These are phyloP conservation scores for Cyclotella cryptica DNA, from an alignment of 108 stramenopile genomes.

Conservation along the genomic window DNA sequence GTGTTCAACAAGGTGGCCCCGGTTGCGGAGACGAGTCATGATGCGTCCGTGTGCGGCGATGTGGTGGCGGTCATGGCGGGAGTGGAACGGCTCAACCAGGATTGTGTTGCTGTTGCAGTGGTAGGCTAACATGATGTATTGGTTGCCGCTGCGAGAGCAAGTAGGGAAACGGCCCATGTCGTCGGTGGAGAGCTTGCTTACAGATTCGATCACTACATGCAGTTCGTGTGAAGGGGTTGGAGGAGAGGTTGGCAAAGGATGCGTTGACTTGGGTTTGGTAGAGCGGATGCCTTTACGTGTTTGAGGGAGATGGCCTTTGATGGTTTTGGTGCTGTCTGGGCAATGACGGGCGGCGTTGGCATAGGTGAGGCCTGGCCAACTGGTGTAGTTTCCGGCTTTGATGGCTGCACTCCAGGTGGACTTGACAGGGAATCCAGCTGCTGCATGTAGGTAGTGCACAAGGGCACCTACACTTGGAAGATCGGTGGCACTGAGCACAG, in stretches of 20 bases:
- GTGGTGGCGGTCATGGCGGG: not conserved
- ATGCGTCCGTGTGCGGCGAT: slow-evolving; percentile 3
- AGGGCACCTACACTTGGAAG: slow-evolving; percentile 15
- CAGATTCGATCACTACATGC: not conserved
- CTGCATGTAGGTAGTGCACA: slow-evolving; percentile 11
- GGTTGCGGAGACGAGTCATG: not conserved
- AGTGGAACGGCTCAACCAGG: slow-evolving; percentile 4
- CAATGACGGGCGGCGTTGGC: slow-evolving; percentile 18
- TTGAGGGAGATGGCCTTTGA: slow-evolving; percentile 18
- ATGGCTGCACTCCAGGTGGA: slow-evolving; percentile 26
- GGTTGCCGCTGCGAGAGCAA: slow-evolving; percentile 1
- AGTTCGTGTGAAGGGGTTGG: not conserved
- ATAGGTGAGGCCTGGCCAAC: slow-evolving; percentile 19
- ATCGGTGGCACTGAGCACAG: slow-evolving; percentile 1
- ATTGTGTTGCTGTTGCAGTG: slow-evolving; percentile 14
- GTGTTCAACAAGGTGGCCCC: not conserved
- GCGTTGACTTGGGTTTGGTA: slow-evolving; percentile 21
- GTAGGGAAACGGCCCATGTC: slow-evolving; percentile 10
- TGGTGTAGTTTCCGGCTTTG: slow-evolving; percentile 21
- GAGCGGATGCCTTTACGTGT: slow-evolving; percentile 7
- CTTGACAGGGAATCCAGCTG: slow-evolving; percentile 25
- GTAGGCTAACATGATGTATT: slow-evolving; percentile 21
- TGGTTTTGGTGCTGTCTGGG: slow-evolving; percentile 5
- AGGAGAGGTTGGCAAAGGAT: not conserved
- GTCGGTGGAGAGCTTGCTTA: slow-evolving; percentile 22